phyloP scores from a whole-genome alignment of 306 rosid genomes.

The Urtica urens region DNA sequence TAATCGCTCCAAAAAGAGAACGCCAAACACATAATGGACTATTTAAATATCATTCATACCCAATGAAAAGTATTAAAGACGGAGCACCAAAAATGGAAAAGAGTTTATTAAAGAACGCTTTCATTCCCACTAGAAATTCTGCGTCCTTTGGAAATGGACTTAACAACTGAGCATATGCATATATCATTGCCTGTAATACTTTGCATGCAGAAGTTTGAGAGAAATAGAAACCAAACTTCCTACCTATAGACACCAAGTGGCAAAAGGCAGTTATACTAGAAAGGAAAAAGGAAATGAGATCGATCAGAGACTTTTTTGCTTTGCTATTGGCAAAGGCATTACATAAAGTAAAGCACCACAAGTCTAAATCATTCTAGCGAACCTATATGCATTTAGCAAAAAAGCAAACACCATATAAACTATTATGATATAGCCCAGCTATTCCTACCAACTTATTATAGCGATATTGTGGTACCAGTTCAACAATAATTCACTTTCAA shows the following conservation, averaged over 20 bases:
- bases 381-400: background rate
- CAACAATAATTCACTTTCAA: constrained; percentile 1
- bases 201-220: no score
- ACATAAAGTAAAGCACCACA: background rate
- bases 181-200: no score
- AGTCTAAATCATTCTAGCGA: background rate
- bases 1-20: no score
- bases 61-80: background rate
- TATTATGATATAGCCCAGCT: background rate
- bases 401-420: background rate
- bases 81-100: background rate
- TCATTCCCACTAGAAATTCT: background rate
- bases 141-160: no score
- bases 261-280: background rate
- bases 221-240: constrained; percentile 8
- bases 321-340: background rate
- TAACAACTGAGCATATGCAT: no score
- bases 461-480: constrained; percentile 4
- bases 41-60: no score
- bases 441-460: constrained; percentile 5
- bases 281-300: background rate
- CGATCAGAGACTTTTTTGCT: constrained; percentile 1
- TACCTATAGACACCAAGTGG: background rate
- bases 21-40: no score
- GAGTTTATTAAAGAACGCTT: background rate